Conservation (phyloP, 306 rosid genomes). For the Citrullus mucosospermus region DNA sequence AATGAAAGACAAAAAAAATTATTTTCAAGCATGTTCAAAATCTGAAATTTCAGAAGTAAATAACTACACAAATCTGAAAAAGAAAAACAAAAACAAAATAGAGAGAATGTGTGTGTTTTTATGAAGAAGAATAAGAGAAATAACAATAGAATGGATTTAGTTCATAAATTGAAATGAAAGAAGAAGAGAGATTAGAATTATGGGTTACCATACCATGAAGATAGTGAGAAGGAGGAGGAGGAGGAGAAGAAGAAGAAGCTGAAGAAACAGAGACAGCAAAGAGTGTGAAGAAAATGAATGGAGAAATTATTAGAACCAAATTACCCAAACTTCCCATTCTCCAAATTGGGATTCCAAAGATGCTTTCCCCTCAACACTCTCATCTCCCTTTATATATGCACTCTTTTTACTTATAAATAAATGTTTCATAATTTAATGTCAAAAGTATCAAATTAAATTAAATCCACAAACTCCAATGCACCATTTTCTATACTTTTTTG, state of each 20-base stretch:
- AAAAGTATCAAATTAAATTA: too few relatives aligned
- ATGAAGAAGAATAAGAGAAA: background rate
- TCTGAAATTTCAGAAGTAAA: background rate
- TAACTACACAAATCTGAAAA: too few relatives aligned
- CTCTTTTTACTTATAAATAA: background rate
- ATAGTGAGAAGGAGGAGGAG: background rate
- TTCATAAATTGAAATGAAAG: background rate
- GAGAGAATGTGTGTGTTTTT: too few relatives aligned
- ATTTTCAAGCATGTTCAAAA: background rate
- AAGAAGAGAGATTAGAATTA: background rate
- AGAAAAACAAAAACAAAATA: too few relatives aligned
- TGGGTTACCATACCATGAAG: slow-evolving; percentile 19
- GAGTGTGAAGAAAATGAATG: slow-evolving; percentile 3
- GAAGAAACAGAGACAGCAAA: slow-evolving; percentile 10
- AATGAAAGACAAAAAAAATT: background rate
- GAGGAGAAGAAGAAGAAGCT: slow-evolving; percentile 1
- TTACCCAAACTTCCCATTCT: background rate
- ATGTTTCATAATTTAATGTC: background rate
- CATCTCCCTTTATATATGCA: background rate
- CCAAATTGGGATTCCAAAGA: background rate
- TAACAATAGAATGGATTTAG: background rate
- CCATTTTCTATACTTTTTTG: background rate
- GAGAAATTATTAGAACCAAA: background rate
- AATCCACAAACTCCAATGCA: background rate
- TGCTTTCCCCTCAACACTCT: background rate